Conservation (phyloP, 345 rosid genomes). For the Carallia brachiata region DNA sequence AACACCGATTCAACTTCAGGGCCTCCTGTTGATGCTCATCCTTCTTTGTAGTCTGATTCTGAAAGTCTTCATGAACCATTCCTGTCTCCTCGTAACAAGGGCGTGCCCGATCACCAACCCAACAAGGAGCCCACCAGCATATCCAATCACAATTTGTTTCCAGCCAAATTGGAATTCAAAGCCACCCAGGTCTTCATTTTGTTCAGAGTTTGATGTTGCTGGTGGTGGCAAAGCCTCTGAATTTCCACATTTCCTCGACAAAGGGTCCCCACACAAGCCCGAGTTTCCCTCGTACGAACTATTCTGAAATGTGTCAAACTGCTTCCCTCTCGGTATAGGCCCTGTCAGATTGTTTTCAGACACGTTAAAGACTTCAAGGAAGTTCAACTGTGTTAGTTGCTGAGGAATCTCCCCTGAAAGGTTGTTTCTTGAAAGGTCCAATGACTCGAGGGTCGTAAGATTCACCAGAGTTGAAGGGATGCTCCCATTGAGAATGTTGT, state of each 20-base stretch:
- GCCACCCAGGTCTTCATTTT: not conserved
- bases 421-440: conserved; percentile 4
- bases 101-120: not conserved
- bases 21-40: not conserved
- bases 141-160: conserved; percentile 1
- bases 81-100: not conserved
- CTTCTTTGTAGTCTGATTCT: not conserved
- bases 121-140: not conserved
- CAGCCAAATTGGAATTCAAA: not conserved
- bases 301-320: not conserved
- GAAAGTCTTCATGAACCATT: not conserved
- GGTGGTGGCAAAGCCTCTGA: not conserved
- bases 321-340: not conserved
- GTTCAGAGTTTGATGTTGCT: not conserved
- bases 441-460: not conserved
- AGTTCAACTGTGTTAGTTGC: not conserved
- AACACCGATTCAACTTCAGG: not conserved
- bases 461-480: not conserved
- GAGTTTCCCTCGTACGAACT: not conserved
- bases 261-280: too few species aligned
- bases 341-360: not conserved
- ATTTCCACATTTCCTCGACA: too few species aligned
- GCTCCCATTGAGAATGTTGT: not conserved
- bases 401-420: conserved; percentile 3
- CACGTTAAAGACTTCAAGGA: not conserved